These are phyloP conservation scores for Cyclotella distinguenda DNA, from an alignment of 108 stramenopile species.

Conservation along the genomic window DNA sequence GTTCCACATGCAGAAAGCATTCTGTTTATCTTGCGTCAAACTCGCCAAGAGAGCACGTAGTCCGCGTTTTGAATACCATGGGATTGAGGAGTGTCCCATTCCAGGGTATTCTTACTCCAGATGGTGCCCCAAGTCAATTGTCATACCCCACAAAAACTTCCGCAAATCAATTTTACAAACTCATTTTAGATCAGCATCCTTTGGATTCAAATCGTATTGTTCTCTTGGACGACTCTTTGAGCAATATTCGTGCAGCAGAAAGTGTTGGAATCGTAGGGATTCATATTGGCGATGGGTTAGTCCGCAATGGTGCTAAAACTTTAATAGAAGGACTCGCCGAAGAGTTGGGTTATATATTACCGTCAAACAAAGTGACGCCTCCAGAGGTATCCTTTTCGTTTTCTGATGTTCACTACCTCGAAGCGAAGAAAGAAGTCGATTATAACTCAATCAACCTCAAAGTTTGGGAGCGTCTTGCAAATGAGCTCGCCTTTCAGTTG, in stretches of 20 bases:
- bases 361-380: conserved; percentile 16
- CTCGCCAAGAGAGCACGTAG: conserved; percentile 72
- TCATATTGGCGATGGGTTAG: conserved; percentile 16
- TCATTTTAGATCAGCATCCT: conserved; percentile 33
- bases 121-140: conserved; percentile 25
- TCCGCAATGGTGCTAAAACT: conserved; percentile 18
- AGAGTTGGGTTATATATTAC: conserved; percentile 54
- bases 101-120: conserved; percentile 63
- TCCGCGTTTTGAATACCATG: conserved; percentile 54
- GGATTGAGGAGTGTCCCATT: conserved; percentile 49
- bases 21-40: conserved; percentile 75
- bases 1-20: conserved; percentile 9
- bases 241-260: conserved; percentile 47
- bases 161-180: conserved; percentile 55
- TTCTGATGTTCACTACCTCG: conserved; percentile 67
- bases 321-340: conserved; percentile 57
- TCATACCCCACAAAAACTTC: conserved; percentile 72
- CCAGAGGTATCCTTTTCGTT: conserved; percentile 36
- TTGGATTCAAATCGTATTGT: conserved; percentile 24
- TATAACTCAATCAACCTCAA: conserved; percentile 53
- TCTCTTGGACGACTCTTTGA: conserved; percentile 51
- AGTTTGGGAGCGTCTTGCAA: conserved; percentile 60
- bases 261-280: conserved; percentile 50
- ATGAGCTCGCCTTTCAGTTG: conserved; percentile 30
- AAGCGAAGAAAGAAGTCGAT: conserved; percentile 80